Evolutionary conservation across 257 asterid genomes (phyloP).

Genomic region (Jacaranda copaia): DNA sequence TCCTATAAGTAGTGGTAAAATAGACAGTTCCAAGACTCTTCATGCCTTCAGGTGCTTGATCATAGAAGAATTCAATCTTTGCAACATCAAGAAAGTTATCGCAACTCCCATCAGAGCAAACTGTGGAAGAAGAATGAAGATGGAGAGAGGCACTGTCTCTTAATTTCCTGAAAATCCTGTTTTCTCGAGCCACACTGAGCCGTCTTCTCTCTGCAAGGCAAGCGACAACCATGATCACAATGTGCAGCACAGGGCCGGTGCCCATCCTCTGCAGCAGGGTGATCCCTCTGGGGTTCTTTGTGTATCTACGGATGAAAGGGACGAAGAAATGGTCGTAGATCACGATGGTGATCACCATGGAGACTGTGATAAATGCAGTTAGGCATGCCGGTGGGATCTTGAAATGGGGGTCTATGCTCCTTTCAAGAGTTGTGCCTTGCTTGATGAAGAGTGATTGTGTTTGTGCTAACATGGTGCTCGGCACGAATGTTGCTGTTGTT

Average conservation of each 20-base stretch:
- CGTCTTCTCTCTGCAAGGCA: constrained; percentile 54
- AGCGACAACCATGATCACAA: constrained; percentile 58
- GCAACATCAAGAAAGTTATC: constrained; percentile 76
- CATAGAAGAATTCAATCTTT: constrained; percentile 74
- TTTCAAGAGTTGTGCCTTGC: constrained; percentile 66
- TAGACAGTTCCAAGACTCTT: constrained; percentile 83
- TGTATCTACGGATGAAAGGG: constrained; percentile 49
- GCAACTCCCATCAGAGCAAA: constrained; percentile 68
- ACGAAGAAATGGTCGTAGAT: constrained; percentile 67
- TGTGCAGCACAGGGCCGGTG: constrained; percentile 58
- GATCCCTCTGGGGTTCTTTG: constrained; percentile 75
- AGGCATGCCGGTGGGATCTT: constrained; percentile 75
- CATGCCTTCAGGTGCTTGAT: constrained; percentile 81
- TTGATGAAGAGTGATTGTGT: constrained; percentile 66
- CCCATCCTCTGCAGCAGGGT: constrained; percentile 71
- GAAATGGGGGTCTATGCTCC: constrained; percentile 60
- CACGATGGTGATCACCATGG: constrained; percentile 59
- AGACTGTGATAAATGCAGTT: constrained; percentile 63
- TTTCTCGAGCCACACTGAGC: constrained; percentile 49
- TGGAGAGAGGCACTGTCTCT: constrained; percentile 59
- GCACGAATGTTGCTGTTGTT: constrained; percentile 60
- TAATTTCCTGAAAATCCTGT: constrained; percentile 41
- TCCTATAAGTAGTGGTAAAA: constrained; percentile 68
- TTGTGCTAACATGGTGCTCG: constrained; percentile 71
- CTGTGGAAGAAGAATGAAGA: constrained; percentile 72